Percentiles rank a stretch among this genome's conserved stretches.
Evolutionary conservation across 1,284 basidiomycete genomes (phyloP).

Genomic region (Cryptococcus hybrid): DNA sequence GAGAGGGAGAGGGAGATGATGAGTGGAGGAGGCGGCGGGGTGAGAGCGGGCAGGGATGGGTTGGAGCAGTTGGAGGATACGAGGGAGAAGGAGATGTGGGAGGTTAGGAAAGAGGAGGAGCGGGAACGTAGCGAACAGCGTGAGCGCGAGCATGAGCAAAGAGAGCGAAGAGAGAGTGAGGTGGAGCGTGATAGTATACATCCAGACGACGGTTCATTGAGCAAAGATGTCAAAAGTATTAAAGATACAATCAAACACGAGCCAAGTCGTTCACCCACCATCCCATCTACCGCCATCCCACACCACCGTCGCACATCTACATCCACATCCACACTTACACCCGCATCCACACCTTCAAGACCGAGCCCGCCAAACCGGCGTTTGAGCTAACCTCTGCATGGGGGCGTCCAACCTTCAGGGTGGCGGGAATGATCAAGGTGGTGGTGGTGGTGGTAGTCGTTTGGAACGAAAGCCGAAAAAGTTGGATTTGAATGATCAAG

Average conservation of each 20-base stretch:
- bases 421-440: too few species aligned
- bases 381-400: background rate
- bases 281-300: too few species aligned
- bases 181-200: background rate
- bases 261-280: too few species aligned
- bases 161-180: background rate
- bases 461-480: too few species aligned
- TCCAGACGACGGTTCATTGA: background rate
- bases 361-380: background rate
- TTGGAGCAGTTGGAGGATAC: constrained; percentile 34
- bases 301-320: too few species aligned
- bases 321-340: too few species aligned
- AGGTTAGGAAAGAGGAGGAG: constrained; percentile 17
- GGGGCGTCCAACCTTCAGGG: background rate
- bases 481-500: too few species aligned
- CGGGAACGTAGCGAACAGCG: background rate
- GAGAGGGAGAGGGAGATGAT: background rate
- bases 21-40: background rate
- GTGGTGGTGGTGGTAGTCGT: too few species aligned
- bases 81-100: constrained; percentile 26
- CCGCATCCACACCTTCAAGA: too few species aligned
- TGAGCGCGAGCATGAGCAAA: constrained; percentile 5
- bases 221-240: too few species aligned
- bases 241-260: too few species aligned
- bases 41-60: constrained; percentile 41